Percentiles rank a stretch among this genome's conserved stretches.
phyloP scores from a whole-genome alignment of 495 filamentous ascomycete species.

The Penicillium ucsense region DNA sequence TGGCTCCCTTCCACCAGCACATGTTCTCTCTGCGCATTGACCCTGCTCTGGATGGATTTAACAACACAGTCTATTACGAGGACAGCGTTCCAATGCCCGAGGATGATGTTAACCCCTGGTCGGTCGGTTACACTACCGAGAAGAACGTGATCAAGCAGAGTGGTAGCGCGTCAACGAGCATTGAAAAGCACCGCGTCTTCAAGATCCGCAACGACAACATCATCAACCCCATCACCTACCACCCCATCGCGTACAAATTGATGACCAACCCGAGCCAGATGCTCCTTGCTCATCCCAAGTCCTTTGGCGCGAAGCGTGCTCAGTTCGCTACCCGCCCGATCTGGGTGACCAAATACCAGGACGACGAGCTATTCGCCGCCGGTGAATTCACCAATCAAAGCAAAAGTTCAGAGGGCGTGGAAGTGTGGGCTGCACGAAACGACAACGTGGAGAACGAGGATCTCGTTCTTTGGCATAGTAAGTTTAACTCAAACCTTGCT shows the following conservation, averaged over 20 bases:
- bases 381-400: conserved; percentile 87
- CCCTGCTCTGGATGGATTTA: conserved; percentile 65
- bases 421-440: conserved; percentile 35
- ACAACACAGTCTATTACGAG: conserved; percentile 61
- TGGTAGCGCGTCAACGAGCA: conserved; percentile 54
- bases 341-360: conserved; percentile 72
- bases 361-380: conserved; percentile 72
- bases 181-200: conserved; percentile 58
- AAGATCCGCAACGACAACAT: conserved; percentile 69
- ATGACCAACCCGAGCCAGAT: conserved; percentile 64
- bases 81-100: conserved; percentile 66
- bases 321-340: conserved; percentile 77
- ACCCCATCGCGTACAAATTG: conserved; percentile 75
- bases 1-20: conserved; percentile 76
- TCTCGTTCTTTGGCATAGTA: conserved; percentile 36
- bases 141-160: conserved; percentile 53
- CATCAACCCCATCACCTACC: conserved; percentile 62
- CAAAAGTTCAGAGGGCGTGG: conserved; percentile 42
- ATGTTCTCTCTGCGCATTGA: conserved; percentile 86
- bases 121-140: conserved; percentile 60
- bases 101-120: conserved; percentile 62
- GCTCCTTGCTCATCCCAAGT: conserved; percentile 60
- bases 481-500: conserved; percentile 1
- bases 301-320: conserved; percentile 63
- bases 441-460: conserved; percentile 40